Evolutionary conservation across 306 rosid species (phyloP).

Genomic region (Dicorynia guianensis): DNA sequence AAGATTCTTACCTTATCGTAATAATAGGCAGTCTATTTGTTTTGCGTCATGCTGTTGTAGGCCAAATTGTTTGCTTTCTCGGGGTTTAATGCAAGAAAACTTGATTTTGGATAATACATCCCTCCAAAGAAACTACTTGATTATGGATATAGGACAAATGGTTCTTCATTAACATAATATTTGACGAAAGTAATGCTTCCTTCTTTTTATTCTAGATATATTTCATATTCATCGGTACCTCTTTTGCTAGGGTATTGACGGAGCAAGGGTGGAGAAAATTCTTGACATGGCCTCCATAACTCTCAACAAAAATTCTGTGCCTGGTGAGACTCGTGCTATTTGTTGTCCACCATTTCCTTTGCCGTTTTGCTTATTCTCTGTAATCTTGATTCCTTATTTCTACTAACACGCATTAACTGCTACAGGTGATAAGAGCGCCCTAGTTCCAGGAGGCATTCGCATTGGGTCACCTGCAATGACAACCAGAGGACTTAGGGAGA

Average conservation of each 20-base stretch:
- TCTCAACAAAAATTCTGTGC: slow-evolving; percentile 93
- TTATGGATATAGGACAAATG: too few species aligned
- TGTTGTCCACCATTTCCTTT: background rate
- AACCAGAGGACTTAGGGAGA: slow-evolving; percentile 85
- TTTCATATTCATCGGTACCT: slow-evolving; percentile 35
- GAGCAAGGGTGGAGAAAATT: slow-evolving; percentile 95
- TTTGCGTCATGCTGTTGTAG: slow-evolving; percentile 7
- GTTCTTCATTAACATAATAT: too few species aligned
- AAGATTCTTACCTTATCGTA: background rate
- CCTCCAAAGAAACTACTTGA: too few species aligned
- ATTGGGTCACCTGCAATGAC: slow-evolving; percentile 98
- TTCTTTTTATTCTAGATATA: background rate
- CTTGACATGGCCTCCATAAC: slow-evolving; percentile 93
- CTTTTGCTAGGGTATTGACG: slow-evolving; percentile 77
- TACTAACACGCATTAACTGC: slow-evolving; percentile 30
- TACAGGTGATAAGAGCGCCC: slow-evolving; percentile 88
- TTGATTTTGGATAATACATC: too few species aligned
- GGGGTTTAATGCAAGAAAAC: too few species aligned
- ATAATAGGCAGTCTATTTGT: background rate
- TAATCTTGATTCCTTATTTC: slow-evolving; percentile 16
- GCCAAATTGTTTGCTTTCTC: too few species aligned
- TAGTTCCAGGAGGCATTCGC: slow-evolving; percentile 94
- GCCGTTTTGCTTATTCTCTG: slow-evolving; percentile 17
- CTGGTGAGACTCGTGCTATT: slow-evolving; percentile 59
- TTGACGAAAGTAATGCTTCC: too few species aligned